Conservation (phyloP, 2,329 filamentous ascomycete species). For the Zymoseptoria brevis region DNA sequence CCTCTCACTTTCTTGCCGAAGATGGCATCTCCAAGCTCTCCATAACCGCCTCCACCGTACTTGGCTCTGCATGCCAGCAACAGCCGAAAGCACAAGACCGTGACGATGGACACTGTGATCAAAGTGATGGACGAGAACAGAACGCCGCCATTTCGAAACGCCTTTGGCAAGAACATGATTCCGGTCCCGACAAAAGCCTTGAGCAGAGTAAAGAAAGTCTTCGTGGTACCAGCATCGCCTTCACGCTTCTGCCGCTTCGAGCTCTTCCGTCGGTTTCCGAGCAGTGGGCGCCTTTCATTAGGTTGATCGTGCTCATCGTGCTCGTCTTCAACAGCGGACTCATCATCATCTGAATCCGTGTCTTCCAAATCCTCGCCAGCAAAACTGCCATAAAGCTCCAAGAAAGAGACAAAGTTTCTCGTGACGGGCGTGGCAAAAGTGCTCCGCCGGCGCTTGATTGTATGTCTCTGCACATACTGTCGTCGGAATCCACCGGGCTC, state of each 20-base stretch:
- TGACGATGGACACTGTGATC: constrained; percentile 56
- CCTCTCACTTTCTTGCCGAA: constrained; percentile 55
- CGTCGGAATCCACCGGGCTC: constrained; percentile 48
- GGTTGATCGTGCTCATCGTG: constrained; percentile 54
- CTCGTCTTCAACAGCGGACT: constrained; percentile 46
- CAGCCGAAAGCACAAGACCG: constrained; percentile 63
- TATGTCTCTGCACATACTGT: constrained; percentile 43
- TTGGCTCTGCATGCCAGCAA: constrained; percentile 58
- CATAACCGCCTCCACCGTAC: constrained; percentile 61
- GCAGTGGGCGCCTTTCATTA: constrained; percentile 53
- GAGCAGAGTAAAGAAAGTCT: constrained; percentile 69
- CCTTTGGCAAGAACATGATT: constrained; percentile 75
- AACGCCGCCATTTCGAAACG: constrained; percentile 70
- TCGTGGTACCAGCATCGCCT: constrained; percentile 59
- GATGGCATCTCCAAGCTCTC: constrained; percentile 62
- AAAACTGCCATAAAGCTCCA: constrained; percentile 68
- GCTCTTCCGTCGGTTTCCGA: constrained; percentile 46
- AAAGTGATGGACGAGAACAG: constrained; percentile 65
- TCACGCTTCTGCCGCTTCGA: constrained; percentile 39
- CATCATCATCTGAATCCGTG: constrained; percentile 48
- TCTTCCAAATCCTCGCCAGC: constrained; percentile 62
- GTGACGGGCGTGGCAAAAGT: constrained; percentile 49
- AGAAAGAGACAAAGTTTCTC: constrained; percentile 64
- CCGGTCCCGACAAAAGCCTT: constrained; percentile 75
- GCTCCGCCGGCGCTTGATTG: constrained; percentile 33